These are phyloP conservation scores for Leccinum subfulvum DNA, from an alignment of 1,284 basidiomycete species.

Conservation along the genomic window DNA sequence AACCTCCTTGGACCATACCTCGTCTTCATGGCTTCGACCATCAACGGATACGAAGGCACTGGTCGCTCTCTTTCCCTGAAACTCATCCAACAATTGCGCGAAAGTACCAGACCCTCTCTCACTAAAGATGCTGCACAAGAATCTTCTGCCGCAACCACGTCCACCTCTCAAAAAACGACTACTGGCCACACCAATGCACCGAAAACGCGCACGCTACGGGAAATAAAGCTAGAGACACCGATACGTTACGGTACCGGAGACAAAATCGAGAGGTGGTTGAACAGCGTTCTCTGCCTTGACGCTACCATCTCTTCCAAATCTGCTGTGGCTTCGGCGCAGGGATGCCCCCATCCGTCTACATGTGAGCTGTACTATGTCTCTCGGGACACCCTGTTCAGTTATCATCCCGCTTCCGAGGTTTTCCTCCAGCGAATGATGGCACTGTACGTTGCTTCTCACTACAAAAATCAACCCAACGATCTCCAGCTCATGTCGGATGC, in stretches of 20 bases:
- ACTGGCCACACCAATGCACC: conserved; percentile 49
- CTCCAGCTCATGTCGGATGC: conserved; percentile 96
- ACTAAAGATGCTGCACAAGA: conserved; percentile 57
- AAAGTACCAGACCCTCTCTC: conserved; percentile 73
- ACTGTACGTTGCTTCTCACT: conserved; percentile 95
- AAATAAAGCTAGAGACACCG: conserved; percentile 93
- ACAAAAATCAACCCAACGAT: conserved; percentile 99
- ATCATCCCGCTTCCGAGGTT: conserved; percentile 93
- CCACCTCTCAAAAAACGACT: conserved; percentile 50
- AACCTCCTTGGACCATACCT: conserved; percentile 97
- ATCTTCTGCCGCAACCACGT: conserved; percentile 41
- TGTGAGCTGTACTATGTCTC: conserved; percentile 97
- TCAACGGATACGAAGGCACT: conserved; percentile 99
- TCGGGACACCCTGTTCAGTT: conserved; percentile 95
- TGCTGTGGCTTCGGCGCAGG: conserved; percentile 51
- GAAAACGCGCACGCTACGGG: conserved; percentile 79
- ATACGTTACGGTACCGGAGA: conserved; percentile 92
- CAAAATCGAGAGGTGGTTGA: conserved; percentile 93
- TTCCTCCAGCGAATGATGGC: conserved; percentile 99
- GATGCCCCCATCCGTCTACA: conserved; percentile 89
- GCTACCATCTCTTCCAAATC: conserved; percentile 73
- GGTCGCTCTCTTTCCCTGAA: conserved; percentile 97
- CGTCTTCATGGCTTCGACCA: conserved; percentile 97
- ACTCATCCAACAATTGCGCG: conserved; percentile 94
- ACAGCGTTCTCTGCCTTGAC: conserved; percentile 88